A percentile compares a stretch with the other conserved stretches of the same genome.
phyloP scores from a whole-genome alignment of 2,329 filamentous ascomycete genomes.

The Aspergillus tubingensis region DNA sequence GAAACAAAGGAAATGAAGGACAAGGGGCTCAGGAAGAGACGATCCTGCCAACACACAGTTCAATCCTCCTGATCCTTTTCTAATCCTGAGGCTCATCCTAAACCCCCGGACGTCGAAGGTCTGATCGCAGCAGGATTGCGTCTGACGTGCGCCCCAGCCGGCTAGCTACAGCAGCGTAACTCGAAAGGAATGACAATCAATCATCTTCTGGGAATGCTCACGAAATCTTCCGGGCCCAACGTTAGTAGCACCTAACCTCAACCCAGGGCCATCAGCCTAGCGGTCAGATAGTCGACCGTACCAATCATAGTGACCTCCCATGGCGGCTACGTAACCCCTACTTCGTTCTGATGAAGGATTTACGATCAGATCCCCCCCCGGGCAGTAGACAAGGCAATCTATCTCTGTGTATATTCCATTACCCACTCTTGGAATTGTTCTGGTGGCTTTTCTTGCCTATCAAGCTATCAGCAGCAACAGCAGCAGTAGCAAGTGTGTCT shows the following conservation, averaged over 20 bases:
- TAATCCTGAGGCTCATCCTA: background rate
- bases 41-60: background rate
- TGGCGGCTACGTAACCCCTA: background rate
- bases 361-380: background rate
- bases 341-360: background rate
- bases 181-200: too few relatives aligned
- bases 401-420: background rate
- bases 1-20: background rate
- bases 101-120: background rate
- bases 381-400: background rate
- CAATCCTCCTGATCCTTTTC: background rate
- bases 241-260: background rate
- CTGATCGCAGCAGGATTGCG: slow-evolving; percentile 10
- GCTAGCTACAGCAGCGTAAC: slow-evolving; percentile 3
- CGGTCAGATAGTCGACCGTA: background rate
- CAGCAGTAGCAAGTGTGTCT: background rate
- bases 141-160: slow-evolving; percentile 5
- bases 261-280: background rate
- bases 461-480: background rate
- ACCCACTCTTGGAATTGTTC: background rate
- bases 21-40: background rate
- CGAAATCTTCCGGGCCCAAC: background rate
- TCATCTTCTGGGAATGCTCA: background rate
- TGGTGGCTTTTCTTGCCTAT: background rate
- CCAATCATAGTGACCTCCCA: background rate